phyloP scores from a whole-genome alignment of 169 alveolate species.

The Plasmodium gonderi region DNA sequence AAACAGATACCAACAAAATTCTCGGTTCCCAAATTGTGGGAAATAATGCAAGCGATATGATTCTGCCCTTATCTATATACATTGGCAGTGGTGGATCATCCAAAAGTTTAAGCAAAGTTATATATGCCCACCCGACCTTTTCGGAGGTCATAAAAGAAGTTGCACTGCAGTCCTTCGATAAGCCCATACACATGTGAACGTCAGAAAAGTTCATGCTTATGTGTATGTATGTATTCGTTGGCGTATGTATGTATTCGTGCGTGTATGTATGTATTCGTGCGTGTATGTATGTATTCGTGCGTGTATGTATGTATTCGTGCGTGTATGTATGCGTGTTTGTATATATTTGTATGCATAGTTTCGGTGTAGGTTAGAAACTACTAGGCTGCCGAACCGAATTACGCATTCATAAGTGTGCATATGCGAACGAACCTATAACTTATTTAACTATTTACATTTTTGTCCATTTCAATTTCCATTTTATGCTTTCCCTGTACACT shows the following conservation, averaged over 20 bases:
- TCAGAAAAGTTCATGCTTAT: too few relatives aligned
- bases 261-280: background rate
- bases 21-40: constrained; percentile 98
- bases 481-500: too few relatives aligned
- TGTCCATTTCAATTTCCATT: too few relatives aligned
- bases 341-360: too few relatives aligned
- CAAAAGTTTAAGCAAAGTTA: constrained; percentile 95
- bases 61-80: constrained; percentile 94
- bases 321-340: background rate
- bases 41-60: constrained; percentile 97
- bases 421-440: too few relatives aligned
- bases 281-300: background rate
- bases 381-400: too few relatives aligned
- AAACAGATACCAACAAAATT: constrained; percentile 92
- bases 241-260: background rate
- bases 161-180: constrained; percentile 94
- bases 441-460: too few relatives aligned
- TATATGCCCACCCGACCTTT: constrained; percentile 99
- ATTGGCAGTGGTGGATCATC: constrained; percentile 96
- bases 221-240: background rate
- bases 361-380: too few relatives aligned
- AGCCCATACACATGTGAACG: constrained; percentile 94
- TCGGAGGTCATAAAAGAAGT: constrained; percentile 98
- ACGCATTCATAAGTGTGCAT: too few relatives aligned
- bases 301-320: background rate